Evolutionary conservation across 2,329 filamentous ascomycete genomes (phyloP), one percentile per base, ranked within the genome.

Genomic region (Aspergillus quadricinctus): DNA sequence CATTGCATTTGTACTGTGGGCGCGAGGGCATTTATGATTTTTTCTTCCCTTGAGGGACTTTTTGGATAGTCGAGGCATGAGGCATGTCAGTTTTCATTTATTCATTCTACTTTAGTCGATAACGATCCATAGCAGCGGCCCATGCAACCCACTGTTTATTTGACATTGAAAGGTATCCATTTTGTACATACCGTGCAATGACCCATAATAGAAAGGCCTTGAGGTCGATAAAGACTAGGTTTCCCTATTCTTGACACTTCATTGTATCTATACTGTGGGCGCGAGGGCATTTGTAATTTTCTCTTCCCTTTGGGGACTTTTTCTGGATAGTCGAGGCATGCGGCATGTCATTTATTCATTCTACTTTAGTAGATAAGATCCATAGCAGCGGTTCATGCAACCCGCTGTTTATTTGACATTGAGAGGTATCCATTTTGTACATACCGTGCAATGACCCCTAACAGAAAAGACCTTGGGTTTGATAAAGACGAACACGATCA

Each of bases 121-220:
- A 21, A 31, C 25, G 17, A 17, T 49, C 45, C 45, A 23, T 28
- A 27, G 25, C 35, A 40, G 25, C 19, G 50, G 41, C 27, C 28
- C 31, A 45, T 45, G 37, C n/a, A 49, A 48, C 29, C 25, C 43
- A 35, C 35, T 49, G 27, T 23, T 25, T 40, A 19, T 41, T 7
- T 49, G 21, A 21, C 37, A 25, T 35, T 48, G 41, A 55, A 55
- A 29, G 28, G 50, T 23, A 52, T 56, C 53, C 49, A 57, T 57
- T 62, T 64, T 57, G 59, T 64, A 64, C 61, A 60, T 62, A 63
- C 61, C 56, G 66, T 67, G 66, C 62, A 68, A 58, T 61, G 23
- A 55, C 58, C 49, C 55, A 54, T 48, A 48, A 56, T 21, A 60
- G 45, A 63, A 59, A 31, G 57, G 57, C 50, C 53, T 53, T 54